phyloP scores from a whole-genome alignment of 768 basidiomycete species.

The Suillus weaverae region DNA sequence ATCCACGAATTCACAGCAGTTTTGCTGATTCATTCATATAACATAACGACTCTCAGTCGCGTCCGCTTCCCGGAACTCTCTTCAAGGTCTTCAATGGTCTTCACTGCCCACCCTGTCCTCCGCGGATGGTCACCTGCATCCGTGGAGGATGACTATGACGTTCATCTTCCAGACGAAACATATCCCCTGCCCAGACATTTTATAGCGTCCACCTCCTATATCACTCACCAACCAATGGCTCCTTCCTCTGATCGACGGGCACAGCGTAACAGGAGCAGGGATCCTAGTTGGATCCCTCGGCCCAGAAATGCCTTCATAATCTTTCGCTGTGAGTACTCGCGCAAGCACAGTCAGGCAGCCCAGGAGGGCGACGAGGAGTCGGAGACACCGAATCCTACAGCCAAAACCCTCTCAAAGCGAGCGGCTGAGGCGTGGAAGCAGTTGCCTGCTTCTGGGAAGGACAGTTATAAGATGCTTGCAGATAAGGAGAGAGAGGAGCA shows the following conservation, averaged over 20 bases:
- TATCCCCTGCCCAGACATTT: constrained; percentile 8
- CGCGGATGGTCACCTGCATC: constrained; percentile 29
- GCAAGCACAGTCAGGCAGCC: constrained; percentile 38
- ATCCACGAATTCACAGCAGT: neutral
- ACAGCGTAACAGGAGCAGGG: constrained; percentile 40
- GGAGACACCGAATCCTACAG: constrained; percentile 22
- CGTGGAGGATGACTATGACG: constrained; percentile 29
- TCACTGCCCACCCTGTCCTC: constrained; percentile 17
- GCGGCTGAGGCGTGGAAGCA: constrained; percentile 76
- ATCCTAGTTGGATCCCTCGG: constrained; percentile 63
- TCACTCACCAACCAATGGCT: constrained; percentile 17
- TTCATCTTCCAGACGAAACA: constrained; percentile 22
- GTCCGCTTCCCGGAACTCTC: constrained; percentile 21
- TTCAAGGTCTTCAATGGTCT: constrained; percentile 22
- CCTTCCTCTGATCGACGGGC: constrained; percentile 42
- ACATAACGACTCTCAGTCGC: neutral
- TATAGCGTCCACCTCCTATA: constrained; percentile 1
- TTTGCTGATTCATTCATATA: constrained; percentile 3
- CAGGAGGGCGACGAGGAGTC: constrained; percentile 36
- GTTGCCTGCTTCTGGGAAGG: constrained; percentile 47
- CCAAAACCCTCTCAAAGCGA: constrained; percentile 70
- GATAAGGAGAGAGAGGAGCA: constrained; percentile 58
- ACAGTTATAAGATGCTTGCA: constrained; percentile 53
- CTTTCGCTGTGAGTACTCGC: constrained; percentile 67
- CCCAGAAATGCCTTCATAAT: constrained; percentile 74